These are phyloP conservation scores for Paramecium primaurelia DNA, from an alignment of 73 alveolate species.

Conservation along the genomic window DNA sequence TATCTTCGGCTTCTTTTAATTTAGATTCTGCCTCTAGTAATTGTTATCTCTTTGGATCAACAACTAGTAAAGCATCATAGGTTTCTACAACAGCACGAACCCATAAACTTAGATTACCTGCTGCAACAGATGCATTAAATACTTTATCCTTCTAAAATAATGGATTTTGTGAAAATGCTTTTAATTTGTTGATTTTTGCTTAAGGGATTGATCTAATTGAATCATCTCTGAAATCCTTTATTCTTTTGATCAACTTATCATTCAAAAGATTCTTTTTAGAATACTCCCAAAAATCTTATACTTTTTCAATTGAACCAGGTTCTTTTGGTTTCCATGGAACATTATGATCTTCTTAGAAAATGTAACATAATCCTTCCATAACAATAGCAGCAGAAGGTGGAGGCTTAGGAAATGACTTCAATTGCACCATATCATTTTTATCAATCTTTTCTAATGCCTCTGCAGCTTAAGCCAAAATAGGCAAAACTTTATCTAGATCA, in stretches of 20 bases:
- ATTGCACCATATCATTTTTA: conserved; percentile 83
- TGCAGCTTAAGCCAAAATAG: conserved; percentile 94
- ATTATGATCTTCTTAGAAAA: conserved; percentile 50
- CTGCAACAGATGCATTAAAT: conserved; percentile 79
- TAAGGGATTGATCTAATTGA: conserved; percentile 57
- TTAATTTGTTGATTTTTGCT: conserved; percentile 67
- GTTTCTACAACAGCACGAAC: conserved; percentile 82
- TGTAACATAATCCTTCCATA: conserved; percentile 63
- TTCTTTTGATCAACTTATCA: conserved; percentile 42
- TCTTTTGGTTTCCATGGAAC: conserved; percentile 49
- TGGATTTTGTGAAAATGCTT: conserved; percentile 65
- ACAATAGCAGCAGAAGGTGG: conserved; percentile 62
- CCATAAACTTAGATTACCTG: conserved; percentile 86
- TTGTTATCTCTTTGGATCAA: conserved; percentile 96
- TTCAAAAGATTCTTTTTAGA: conserved; percentile 56
- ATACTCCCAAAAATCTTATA: conserved; percentile 61
- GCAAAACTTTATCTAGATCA: conserved; percentile 96
- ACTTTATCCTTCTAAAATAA: conserved; percentile 74
- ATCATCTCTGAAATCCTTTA: conserved; percentile 41
- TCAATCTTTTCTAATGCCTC: conserved; percentile 92
- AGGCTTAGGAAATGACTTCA: conserved; percentile 58
- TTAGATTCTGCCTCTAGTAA: conserved; percentile 96
- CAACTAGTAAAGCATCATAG: conserved; percentile 80
- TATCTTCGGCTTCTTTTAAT: conserved; percentile 88
- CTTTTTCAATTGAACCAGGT: conserved; percentile 62